Evolutionary conservation across 306 rosid species (phyloP), one percentile per base, ranked within the genome.

Genomic region (Hippophae rhamnoides): DNA sequence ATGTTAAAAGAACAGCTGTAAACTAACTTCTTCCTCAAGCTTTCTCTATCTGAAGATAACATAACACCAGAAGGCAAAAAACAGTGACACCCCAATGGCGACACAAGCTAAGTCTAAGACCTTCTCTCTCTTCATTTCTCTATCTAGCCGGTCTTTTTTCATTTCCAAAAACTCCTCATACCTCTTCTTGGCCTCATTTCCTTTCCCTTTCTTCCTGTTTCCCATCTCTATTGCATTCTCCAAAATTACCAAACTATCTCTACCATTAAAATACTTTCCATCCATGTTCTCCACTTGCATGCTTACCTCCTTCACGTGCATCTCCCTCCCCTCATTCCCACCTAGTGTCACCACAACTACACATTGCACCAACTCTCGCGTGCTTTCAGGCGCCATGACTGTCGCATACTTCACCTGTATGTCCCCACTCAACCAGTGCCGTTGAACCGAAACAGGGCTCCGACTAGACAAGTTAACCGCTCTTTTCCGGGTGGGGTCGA

Each of bases 381-480:
- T 69, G 12, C 57, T 41, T 7, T 7, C 82, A 2, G 75, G 79
- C 1, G 68, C 78, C 66, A 83, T 55, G 27, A 69, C 58, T 50
- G 71, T 77, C 6, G 86, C 62, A 77, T 59, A 92, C 2, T 75
- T 49, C 3, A 83, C 58, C 72, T 83, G 82, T 6, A 85, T 6
- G 6, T 85, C 96, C 0, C 79, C 81, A 0, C 86, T 78, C 6
- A 87, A 67, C 95, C 95, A 88, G 77, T 82, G 85, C 2, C 81
- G 76, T 52, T 62, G 54, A 5, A 72, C 85, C 5, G 69, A 64
- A 10, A 88, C 85, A 41, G 99, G 65, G 9, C 59, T 10, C 43
- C 82, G 69, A 79, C 95, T 83, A 1, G 99, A 87, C 0, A 87
- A 1, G 57, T 92, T 88, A 11, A 66, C 88, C 3, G 99, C 74